Percentiles rank a stretch among this genome's conserved stretches.
phyloP scores from a whole-genome alignment of 2,329 filamentous ascomycete species.

The Aspergillus latus region DNA sequence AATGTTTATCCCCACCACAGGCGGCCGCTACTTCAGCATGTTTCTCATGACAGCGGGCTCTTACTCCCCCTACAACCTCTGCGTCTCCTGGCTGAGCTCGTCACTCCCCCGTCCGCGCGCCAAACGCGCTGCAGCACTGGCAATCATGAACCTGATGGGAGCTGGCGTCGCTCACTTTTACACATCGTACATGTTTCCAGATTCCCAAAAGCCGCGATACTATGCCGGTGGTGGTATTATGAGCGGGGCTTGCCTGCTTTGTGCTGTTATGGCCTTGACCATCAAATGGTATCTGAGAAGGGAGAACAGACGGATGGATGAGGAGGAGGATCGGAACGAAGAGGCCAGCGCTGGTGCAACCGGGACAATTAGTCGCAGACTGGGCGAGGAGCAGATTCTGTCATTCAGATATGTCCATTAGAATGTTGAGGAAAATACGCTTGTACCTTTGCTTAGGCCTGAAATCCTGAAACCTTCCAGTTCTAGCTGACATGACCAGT shows the following conservation, averaged over 20 bases:
- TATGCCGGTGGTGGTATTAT: conserved; percentile 1
- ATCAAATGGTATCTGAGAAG: conserved; percentile 1
- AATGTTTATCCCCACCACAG: conserved; percentile 6
- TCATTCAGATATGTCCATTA: conserved; percentile 9
- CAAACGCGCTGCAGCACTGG: conserved; percentile 1
- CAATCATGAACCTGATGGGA: conserved; percentile 8
- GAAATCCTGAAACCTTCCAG: no score
- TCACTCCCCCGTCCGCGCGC: neutral
- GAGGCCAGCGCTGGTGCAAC: neutral
- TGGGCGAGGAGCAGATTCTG: conserved; percentile 5
- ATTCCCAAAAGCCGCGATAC: neutral
- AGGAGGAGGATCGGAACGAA: neutral
- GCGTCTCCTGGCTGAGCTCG: conserved; percentile 3
- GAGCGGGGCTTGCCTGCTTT: neutral
- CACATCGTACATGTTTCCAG: conserved; percentile 7
- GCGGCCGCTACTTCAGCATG: conserved; percentile 10
- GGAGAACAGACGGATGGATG: conserved; percentile 6
- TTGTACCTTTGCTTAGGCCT: no score
- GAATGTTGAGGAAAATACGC: no score
- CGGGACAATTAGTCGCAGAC: neutral
- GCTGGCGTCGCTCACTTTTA: conserved; percentile 5
- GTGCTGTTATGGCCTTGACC: conserved; percentile 2
- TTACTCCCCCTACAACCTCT: conserved; percentile 7
- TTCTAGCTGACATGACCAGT: no score
- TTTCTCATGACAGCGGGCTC: conserved; percentile 5